A percentile compares a stretch with the other conserved stretches of the same genome.
Conservation (phyloP, 1,139 yeast species). For the Eremothecium gossypii region DNA sequence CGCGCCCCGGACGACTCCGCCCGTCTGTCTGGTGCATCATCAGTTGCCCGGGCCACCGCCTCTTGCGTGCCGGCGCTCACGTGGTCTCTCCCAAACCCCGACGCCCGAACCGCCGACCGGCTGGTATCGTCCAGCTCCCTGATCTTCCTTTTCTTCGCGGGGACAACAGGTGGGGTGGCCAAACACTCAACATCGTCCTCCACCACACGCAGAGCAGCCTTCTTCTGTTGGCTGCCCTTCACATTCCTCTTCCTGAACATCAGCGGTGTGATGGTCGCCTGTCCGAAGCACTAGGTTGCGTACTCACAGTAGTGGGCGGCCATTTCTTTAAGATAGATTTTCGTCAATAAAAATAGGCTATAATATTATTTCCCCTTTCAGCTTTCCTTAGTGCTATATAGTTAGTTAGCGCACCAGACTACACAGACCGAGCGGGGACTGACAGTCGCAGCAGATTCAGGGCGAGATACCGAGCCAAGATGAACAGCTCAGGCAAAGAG, state of each 20-base stretch:
- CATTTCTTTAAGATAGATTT: no score
- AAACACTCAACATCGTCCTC: constrained; percentile 2
- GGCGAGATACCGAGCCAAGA: background rate
- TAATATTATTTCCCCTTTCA: no score
- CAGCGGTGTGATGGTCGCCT: background rate
- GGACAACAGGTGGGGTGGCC: constrained; percentile 9
- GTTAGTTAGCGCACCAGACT: no score
- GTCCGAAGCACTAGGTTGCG: no score
- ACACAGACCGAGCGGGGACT: no score
- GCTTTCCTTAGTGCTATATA: no score
- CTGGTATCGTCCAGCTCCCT: no score
- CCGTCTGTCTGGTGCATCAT: constrained; percentile 3
- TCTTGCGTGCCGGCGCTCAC: background rate
- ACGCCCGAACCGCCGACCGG: no score
- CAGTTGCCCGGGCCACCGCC: constrained; percentile 2
- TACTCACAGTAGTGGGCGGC: no score
- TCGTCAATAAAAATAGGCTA: no score
- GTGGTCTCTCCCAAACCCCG: background rate
- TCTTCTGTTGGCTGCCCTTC: constrained; percentile 9
- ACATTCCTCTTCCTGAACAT: constrained; percentile 29
- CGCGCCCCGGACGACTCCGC: background rate
- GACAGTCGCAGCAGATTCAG: no score
- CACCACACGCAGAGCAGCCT: background rate
- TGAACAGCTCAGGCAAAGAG: constrained; percentile 9
- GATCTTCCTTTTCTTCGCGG: background rate